These are phyloP conservation scores for Nakataea oryzae DNA, from an alignment of 2,329 filamentous ascomycete genomes.

Conservation along the genomic window DNA sequence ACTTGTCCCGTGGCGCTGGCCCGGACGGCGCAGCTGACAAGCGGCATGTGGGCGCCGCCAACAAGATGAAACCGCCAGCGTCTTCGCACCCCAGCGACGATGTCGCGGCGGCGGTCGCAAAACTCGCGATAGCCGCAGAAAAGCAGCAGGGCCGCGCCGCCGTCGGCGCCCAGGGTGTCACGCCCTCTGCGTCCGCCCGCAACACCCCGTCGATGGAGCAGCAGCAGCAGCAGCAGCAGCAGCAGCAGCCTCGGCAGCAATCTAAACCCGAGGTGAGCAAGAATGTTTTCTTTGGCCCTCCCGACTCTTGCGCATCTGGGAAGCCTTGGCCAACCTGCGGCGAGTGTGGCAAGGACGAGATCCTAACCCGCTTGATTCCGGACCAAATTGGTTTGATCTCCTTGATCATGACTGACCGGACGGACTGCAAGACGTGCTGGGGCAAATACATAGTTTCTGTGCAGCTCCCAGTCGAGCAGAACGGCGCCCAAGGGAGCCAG, in stretches of 20 bases:
- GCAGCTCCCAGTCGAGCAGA: neutral
- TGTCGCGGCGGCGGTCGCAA: neutral
- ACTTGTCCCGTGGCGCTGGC: neutral
- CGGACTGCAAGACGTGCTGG: neutral
- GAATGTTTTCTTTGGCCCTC: neutral
- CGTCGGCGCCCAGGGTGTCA: neutral
- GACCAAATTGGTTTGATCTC: neutral
- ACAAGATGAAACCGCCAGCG: too few relatives aligned
- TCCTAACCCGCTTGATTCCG: neutral
- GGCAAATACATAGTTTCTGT: neutral
- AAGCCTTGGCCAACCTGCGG: neutral
- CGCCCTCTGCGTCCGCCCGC: neutral
- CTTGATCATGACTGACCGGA: neutral
- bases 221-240: neutral
- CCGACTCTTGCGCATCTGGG: neutral
- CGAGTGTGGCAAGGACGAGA: neutral
- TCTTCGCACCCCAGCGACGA: neutral
- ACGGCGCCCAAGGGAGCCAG: too few relatives aligned
- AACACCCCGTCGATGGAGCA: neutral
- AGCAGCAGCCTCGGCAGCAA: too few relatives aligned
- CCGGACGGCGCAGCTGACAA: too few relatives aligned
- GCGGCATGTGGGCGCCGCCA: too few relatives aligned
- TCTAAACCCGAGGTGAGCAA: neutral
- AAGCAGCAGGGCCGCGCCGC: neutral
- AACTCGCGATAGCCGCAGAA: neutral